Evolutionary conservation across 345 rosid genomes (phyloP), one percentile per base, ranked within the genome.

Genomic region (Garcia nutans): DNA sequence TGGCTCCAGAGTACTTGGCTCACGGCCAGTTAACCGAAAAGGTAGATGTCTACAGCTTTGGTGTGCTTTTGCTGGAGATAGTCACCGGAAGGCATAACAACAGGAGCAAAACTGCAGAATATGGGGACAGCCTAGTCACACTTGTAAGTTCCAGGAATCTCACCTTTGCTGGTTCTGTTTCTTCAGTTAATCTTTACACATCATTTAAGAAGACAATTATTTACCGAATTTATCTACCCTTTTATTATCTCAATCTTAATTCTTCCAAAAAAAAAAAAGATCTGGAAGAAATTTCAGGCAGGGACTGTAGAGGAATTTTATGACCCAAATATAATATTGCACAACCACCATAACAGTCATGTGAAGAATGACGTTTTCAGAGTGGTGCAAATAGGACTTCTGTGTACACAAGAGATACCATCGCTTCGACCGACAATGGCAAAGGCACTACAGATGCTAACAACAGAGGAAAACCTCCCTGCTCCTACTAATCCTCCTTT

Each of bases 1-100:
- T 95, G 97, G 97, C 99, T 76, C 99, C 97, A 0, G 97, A 95
- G 81, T 95, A 91, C 85, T 86, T 93, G 13, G 96, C 93, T 24
- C 92, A 92, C 54, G 99, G 99, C 63, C 98, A 90, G 80, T 81
- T 96, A 74, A 91, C 99, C 23, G 99, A 96, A 79, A 96, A 93
- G 78, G 98, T 80, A 56, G 99, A 95, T 71, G 91, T 92, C 44
- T 92, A 95, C 80, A 91, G 97, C 79, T 95, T 88, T 20, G 99
- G 97, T 3, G 97, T 95, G 59, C 92, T 95, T 65, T 74, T 92
- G 79, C 74, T 94, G 68, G 99, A 94, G 85, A 90, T 87, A 37
- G 93, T 87, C 9, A 90, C 97, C 8, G 96, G 94, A 74, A 90
- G 77, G 75, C 97, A 87, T 79, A 96, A 91, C 83, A 96, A 91